A percentile compares a stretch with the other conserved stretches of the same genome.
Evolutionary conservation across 2,329 filamentous ascomycete genomes (phyloP).

Genomic region (Diaporthe citrichinensis): DNA sequence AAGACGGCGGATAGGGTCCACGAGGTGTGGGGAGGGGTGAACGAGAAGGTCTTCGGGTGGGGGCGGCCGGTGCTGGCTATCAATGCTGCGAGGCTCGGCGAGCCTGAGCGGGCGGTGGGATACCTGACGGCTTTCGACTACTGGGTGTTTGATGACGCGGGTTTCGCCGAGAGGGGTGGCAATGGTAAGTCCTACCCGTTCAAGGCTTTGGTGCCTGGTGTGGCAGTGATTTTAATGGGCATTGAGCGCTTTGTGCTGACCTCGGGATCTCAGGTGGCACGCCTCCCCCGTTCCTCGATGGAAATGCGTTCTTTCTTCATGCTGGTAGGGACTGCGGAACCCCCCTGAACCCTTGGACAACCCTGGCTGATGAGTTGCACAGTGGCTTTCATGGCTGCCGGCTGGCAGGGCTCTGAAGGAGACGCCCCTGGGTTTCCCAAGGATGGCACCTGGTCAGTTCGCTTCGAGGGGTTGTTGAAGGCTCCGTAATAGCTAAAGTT

Average conservation of each 20-base stretch:
- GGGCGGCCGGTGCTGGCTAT: slow-evolving; percentile 63
- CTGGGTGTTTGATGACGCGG: slow-evolving; percentile 58
- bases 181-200: background rate
- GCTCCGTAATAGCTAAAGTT: background rate
- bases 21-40: slow-evolving; percentile 54
- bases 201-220: background rate
- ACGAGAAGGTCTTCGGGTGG: slow-evolving; percentile 60
- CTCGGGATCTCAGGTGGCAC: background rate
- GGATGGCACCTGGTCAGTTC: slow-evolving; percentile 3
- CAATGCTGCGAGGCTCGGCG: slow-evolving; percentile 58
- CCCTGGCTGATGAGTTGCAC: background rate
- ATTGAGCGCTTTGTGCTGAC: background rate
- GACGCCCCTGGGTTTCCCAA: slow-evolving; percentile 7
- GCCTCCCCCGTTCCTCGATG: slow-evolving; percentile 4
- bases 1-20: slow-evolving; percentile 57
- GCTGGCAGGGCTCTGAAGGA: slow-evolving; percentile 14
- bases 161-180: slow-evolving; percentile 37
- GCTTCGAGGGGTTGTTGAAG: background rate
- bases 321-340: background rate
- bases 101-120: slow-evolving; percentile 57
- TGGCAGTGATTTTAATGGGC: too few relatives aligned
- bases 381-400: slow-evolving; percentile 12
- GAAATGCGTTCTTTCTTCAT: slow-evolving; percentile 21
- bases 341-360: rapidly evolving
- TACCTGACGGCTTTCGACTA: slow-evolving; percentile 59